Percentiles rank a stretch among this genome's conserved stretches.
Conservation (phyloP, 768 basidiomycete genomes). For the Kwoniella botswanensis region DNA sequence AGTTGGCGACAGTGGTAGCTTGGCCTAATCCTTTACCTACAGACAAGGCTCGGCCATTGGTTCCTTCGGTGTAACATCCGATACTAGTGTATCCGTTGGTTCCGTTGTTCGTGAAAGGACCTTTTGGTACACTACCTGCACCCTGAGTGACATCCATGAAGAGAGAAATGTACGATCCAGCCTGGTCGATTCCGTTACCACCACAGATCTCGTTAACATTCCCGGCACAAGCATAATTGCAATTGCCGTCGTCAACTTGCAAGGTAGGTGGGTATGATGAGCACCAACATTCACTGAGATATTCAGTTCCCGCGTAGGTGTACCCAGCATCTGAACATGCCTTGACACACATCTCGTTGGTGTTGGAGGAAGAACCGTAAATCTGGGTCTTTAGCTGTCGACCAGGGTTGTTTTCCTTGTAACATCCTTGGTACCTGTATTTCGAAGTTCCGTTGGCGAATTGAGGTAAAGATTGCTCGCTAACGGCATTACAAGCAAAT, state of each 20-base stretch:
- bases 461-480: conserved; percentile 13
- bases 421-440: conserved; percentile 21
- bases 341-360: conserved; percentile 48
- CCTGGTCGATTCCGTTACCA: conserved; percentile 22
- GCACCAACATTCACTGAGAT: conserved; percentile 51
- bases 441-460: conserved; percentile 11
- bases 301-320: conserved; percentile 56
- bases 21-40: conserved; percentile 27
- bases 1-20: conserved; percentile 52
- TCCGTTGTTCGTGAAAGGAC: conserved; percentile 11
- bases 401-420: conserved; percentile 24
- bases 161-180: conserved; percentile 23
- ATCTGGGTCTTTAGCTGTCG: conserved; percentile 18
- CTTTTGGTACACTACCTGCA: conserved; percentile 2
- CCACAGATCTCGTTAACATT: conserved; percentile 28
- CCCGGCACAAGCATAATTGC: conserved; percentile 39
- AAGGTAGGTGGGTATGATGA: conserved; percentile 4
- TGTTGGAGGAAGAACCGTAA: conserved; percentile 35
- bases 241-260: conserved; percentile 25
- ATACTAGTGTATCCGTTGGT: conserved; percentile 38
- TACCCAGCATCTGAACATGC: conserved; percentile 53
- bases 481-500: conserved; percentile 19
- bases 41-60: conserved; percentile 39
- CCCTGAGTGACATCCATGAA: conserved; percentile 7
- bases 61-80: conserved; percentile 49